Conservation (phyloP, 805 yeast genomes). For the Monosporozyma aerobia region DNA sequence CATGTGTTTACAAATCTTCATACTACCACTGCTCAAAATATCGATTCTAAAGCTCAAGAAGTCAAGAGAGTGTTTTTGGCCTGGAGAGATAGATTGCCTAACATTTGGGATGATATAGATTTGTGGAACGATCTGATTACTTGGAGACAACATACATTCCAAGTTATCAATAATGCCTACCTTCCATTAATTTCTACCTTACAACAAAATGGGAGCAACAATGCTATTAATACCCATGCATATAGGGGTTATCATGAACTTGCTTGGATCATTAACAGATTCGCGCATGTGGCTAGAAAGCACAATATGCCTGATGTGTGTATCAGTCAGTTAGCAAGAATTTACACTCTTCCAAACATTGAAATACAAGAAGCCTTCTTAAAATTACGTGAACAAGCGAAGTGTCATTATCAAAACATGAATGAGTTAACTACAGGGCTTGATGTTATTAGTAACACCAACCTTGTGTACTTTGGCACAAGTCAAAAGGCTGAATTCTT, state of each 20-base stretch:
- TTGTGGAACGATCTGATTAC: slow-evolving; percentile 96
- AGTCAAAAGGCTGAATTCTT: slow-evolving; percentile 98
- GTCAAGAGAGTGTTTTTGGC: slow-evolving; percentile 89
- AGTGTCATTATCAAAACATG: slow-evolving; percentile 90
- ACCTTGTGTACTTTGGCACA: slow-evolving; percentile 89
- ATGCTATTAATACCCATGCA: slow-evolving; percentile 82
- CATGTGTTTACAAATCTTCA: slow-evolving; percentile 84
- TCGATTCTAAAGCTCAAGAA: slow-evolving; percentile 90
- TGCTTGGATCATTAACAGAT: slow-evolving; percentile 97
- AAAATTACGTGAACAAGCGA: slow-evolving; percentile 93
- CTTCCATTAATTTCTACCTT: slow-evolving; percentile 83
- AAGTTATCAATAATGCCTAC: slow-evolving; percentile 88
- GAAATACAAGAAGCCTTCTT: slow-evolving; percentile 97
- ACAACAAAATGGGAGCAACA: slow-evolving; percentile 59
- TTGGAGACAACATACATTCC: slow-evolving; percentile 98
- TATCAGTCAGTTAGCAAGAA: slow-evolving; percentile 82
- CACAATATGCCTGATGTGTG: slow-evolving; percentile 97
- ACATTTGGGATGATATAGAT: slow-evolving; percentile 94
- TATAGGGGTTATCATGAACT: slow-evolving; percentile 97
- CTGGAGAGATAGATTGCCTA: slow-evolving; percentile 96
- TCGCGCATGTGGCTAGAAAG: slow-evolving; percentile 96
- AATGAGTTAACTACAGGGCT: slow-evolving; percentile 88
- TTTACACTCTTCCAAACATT: slow-evolving; percentile 91
- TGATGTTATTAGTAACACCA: slow-evolving; percentile 94
- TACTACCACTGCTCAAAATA: slow-evolving; percentile 82